Conservation (phyloP, 129 eudicot species). For the Ambrosia trifida region DNA sequence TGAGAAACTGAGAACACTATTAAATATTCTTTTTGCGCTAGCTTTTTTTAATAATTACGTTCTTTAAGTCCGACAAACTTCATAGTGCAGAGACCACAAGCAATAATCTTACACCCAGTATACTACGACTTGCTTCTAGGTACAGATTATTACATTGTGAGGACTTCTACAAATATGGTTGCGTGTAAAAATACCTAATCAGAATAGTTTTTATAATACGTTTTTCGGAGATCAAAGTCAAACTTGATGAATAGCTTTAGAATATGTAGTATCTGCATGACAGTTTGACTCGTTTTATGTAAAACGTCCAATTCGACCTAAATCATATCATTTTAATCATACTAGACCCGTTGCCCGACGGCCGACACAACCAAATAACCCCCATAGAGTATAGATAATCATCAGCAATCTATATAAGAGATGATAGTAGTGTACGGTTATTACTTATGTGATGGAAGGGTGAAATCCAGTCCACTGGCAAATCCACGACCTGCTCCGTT, state of each 20-base stretch:
- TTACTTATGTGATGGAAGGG: constrained; percentile 99
- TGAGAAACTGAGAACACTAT: not conserved
- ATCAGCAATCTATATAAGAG: constrained; percentile 1
- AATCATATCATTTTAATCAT: not conserved
- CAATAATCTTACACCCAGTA: not conserved
- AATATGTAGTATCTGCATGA: not conserved
- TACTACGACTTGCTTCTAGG: not conserved
- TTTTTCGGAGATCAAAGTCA: not conserved
- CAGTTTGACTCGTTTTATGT: not conserved
- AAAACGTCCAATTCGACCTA: not conserved
- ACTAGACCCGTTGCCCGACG: not conserved
- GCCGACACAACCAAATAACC: not conserved
- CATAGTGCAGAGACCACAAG: not conserved
- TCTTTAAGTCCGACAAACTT: not conserved
- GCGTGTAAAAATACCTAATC: not conserved
- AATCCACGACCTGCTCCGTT: constrained; percentile 82
- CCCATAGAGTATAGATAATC: not conserved
- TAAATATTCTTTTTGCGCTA: not conserved
- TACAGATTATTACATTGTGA: not conserved
- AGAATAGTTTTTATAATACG: not conserved
- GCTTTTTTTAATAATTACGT: not conserved
- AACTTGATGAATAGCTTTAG: too few species aligned
- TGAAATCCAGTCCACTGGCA: constrained; percentile 89
- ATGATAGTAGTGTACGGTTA: constrained; percentile 6
- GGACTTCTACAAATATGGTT: not conserved